Conservation (phyloP, 345 rosid species). For the Lepidium africanum region DNA sequence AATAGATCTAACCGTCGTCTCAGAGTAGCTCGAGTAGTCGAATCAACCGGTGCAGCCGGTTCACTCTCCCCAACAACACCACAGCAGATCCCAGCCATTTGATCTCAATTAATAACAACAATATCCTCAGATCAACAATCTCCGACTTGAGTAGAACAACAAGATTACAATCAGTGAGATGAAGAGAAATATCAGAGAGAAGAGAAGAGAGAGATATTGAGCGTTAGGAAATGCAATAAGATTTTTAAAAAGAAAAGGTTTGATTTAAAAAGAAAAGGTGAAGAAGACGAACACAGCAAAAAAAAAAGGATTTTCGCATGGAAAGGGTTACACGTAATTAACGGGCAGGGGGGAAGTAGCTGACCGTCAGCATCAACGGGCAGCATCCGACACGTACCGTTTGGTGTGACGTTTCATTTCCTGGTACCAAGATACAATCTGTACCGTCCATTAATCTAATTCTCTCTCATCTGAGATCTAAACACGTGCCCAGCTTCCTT, state of each 20-base stretch:
- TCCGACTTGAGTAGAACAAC: not conserved
- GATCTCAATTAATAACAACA: not conserved
- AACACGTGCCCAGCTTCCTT: slow-evolving; percentile 35
- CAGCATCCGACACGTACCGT: slow-evolving; percentile 62
- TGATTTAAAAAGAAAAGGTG: slow-evolving; percentile 10
- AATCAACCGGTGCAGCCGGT: slow-evolving; percentile 42
- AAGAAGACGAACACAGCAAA: not conserved
- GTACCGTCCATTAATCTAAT: slow-evolving; percentile 42
- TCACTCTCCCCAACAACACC: slow-evolving; percentile 68
- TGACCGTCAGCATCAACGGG: slow-evolving; percentile 71
- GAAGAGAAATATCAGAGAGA: not conserved
- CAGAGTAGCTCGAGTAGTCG: slow-evolving; percentile 39
- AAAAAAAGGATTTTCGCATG: slow-evolving; percentile 25
- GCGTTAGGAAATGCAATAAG: slow-evolving; percentile 12
- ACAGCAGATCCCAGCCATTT: slow-evolving; percentile 78
- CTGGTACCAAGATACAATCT: slow-evolving; percentile 41
- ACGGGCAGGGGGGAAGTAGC: slow-evolving; percentile 43
- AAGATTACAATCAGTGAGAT: not conserved
- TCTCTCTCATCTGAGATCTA: not conserved
- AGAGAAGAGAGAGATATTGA: not conserved
- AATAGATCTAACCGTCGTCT: slow-evolving; percentile 57
- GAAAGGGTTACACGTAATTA: slow-evolving; percentile 45
- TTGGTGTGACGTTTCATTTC: slow-evolving; percentile 58
- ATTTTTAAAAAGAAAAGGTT: slow-evolving; percentile 8
- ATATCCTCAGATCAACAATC: not conserved